Evolutionary conservation across 345 rosid species (phyloP).

Genomic region (Garcia nutans): DNA sequence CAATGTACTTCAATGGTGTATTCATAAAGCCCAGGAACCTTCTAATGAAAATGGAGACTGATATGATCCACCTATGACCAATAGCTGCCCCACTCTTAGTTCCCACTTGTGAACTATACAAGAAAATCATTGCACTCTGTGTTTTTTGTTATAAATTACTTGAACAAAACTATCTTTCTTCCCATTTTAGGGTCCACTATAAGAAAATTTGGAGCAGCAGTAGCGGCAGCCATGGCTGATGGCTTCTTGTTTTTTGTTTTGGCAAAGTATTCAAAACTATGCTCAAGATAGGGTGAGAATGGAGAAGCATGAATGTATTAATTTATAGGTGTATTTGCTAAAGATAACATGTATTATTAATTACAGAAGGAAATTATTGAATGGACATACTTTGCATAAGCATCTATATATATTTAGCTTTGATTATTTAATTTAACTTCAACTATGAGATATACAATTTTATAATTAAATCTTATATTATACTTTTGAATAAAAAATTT

Average conservation of each 20-base stretch:
- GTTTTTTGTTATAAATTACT: conserved; percentile 42
- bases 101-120: conserved; percentile 47
- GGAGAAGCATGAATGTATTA: not conserved
- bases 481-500: too few relatives aligned
- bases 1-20: conserved; percentile 65
- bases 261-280: not conserved
- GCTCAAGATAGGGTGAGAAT: not conserved
- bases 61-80: conserved; percentile 57
- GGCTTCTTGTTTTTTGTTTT: not conserved
- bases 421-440: too few relatives aligned
- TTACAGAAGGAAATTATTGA: too few relatives aligned
- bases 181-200: conserved; percentile 61
- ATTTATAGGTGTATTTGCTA: not conserved
- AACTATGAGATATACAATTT: too few relatives aligned
- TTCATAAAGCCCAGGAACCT: conserved; percentile 46
- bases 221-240: not conserved
- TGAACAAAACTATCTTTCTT: conserved; percentile 48
- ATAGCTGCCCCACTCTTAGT: conserved; percentile 25
- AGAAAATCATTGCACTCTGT: conserved; percentile 48
- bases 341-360: too few relatives aligned
- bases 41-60: conserved; percentile 57
- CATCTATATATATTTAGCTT: too few relatives aligned
- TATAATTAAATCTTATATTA: too few relatives aligned
- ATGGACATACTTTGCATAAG: too few relatives aligned
- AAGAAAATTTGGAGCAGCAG: conserved; percentile 22